phyloP scores from a whole-genome alignment of 2,329 filamentous ascomycete species.

The Diaporthe aspalathi region DNA sequence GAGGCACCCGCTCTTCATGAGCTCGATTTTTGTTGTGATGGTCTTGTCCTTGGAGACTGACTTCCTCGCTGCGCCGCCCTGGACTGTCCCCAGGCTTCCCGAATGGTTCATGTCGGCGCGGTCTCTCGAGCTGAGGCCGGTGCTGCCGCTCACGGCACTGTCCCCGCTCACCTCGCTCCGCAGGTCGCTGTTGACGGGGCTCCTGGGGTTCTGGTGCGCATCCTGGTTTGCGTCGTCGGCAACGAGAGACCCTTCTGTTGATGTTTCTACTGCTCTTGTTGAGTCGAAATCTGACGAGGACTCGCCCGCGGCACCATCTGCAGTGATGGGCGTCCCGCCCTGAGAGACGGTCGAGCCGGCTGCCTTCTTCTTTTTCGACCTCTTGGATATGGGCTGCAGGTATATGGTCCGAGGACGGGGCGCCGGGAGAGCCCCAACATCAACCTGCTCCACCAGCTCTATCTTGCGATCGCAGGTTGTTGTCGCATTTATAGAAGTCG shows the following conservation, averaged over 20 bases:
- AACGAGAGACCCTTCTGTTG: constrained; percentile 54
- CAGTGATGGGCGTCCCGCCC: constrained; percentile 44
- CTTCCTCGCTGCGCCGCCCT: constrained; percentile 49
- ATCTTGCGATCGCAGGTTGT: constrained; percentile 85
- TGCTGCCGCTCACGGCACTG: constrained; percentile 76
- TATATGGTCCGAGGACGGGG: constrained; percentile 87
- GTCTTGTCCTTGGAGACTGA: constrained; percentile 71
- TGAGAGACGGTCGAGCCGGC: constrained; percentile 53
- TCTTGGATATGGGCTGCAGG: constrained; percentile 84
- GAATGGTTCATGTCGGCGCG: constrained; percentile 54
- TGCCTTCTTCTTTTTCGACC: constrained; percentile 71
- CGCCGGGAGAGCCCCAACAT: constrained; percentile 79
- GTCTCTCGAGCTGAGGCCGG: constrained; percentile 63
- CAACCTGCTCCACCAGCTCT: constrained; percentile 82
- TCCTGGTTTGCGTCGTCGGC: constrained; percentile 56
- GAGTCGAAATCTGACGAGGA: constrained; percentile 53
- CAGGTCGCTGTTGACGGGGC: constrained; percentile 62
- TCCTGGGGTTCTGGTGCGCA: constrained; percentile 50
- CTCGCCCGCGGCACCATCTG: constrained; percentile 48
- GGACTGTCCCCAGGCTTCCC: constrained; percentile 61
- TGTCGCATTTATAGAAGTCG: constrained; percentile 85
- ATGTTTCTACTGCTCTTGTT: constrained; percentile 50
- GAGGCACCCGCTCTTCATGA: constrained; percentile 84
- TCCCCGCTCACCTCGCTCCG: constrained; percentile 78
- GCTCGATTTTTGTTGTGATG: constrained; percentile 87